phyloP scores from a whole-genome alignment of 2,329 filamentous ascomycete species.

The Aspergillus sp. region DNA sequence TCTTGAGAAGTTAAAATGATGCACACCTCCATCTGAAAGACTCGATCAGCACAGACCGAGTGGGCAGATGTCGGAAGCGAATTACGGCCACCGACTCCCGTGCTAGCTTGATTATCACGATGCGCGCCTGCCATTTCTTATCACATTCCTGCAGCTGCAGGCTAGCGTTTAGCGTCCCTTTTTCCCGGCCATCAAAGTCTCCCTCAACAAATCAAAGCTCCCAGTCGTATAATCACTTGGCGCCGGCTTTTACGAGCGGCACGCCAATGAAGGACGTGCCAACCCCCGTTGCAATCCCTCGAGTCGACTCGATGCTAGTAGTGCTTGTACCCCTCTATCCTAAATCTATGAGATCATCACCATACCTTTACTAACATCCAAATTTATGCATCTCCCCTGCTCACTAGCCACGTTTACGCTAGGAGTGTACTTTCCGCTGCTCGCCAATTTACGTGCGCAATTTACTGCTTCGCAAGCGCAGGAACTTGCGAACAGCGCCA shows the following conservation, averaged over 20 bases:
- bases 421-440: not conserved
- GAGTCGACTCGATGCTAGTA: not conserved
- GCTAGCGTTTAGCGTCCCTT: slow-evolving; percentile 11
- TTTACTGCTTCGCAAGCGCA: not conserved
- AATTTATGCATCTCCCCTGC: not conserved
- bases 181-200: not conserved
- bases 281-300: not conserved
- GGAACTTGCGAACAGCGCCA: not conserved
- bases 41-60: slow-evolving; percentile 2
- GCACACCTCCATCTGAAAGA: not conserved
- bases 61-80: slow-evolving; percentile 5
- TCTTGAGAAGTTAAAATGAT: not conserved
- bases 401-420: not conserved
- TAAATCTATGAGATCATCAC: not conserved
- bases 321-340: not conserved
- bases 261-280: not conserved
- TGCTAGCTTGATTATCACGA: slow-evolving; percentile 11
- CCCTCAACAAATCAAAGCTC: slow-evolving; percentile 1
- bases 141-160: slow-evolving; percentile 23
- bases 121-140: slow-evolving; percentile 14
- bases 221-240: slow-evolving; percentile 2
- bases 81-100: not conserved
- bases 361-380: not conserved
- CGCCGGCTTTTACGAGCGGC: slow-evolving; percentile 1
- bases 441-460: not conserved